These are phyloP conservation scores for Quercus tomentella DNA, from an alignment of 331 rosid species.

Conservation along the genomic window DNA sequence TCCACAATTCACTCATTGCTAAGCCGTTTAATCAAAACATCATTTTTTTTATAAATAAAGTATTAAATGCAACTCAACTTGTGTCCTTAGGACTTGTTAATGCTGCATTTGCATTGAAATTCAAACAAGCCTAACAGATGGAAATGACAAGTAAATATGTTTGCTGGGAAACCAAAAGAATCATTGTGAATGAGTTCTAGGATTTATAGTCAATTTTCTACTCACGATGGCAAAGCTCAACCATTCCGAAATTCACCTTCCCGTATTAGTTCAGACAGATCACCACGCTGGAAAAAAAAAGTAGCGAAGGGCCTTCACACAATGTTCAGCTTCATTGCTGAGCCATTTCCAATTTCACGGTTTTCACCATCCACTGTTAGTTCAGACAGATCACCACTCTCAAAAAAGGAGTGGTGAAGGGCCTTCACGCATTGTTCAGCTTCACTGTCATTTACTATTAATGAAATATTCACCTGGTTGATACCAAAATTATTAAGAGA, in stretches of 20 bases:
- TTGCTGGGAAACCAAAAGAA: background rate
- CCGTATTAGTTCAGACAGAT: background rate
- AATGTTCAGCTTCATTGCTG: background rate
- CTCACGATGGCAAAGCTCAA: background rate
- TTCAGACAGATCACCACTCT: slow-evolving; percentile 26
- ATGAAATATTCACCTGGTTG: slow-evolving; percentile 81
- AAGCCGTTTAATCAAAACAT: too few species aligned
- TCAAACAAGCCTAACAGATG: background rate
- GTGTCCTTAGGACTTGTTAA: too few species aligned
- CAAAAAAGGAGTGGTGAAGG: slow-evolving; percentile 72
- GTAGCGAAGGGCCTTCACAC: background rate
- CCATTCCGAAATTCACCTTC: background rate
- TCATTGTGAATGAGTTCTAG: background rate
- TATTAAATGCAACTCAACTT: background rate
- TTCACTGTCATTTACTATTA: slow-evolving; percentile 80
- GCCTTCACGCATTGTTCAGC: slow-evolving; percentile 84
- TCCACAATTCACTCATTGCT: too few species aligned
- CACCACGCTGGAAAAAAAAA: background rate
- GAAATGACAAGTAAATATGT: background rate
- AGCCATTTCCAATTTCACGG: background rate
- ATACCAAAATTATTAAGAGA: background rate
- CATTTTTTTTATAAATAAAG: background rate
- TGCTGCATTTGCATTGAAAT: background rate
- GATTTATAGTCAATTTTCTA: background rate
- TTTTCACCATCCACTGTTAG: slow-evolving; percentile 21